Base-by-base conservation (phyloP, 768 basidiomycete genomes). In the Neoboletus magnificus region DNA sequence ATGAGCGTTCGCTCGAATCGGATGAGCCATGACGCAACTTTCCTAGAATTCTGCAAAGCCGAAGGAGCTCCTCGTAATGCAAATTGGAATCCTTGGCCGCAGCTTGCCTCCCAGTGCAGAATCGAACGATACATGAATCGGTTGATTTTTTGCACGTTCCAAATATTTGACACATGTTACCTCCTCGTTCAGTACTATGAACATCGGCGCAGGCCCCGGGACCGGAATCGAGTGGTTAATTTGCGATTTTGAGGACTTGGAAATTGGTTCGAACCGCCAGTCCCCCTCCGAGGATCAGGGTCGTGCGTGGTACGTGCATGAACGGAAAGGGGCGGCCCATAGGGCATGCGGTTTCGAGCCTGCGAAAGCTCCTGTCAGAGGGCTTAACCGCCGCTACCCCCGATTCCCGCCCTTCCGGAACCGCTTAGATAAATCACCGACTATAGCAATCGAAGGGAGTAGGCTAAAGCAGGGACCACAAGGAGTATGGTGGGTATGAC, bases 11-110 rank as follows among this genome's bases (percentile, higher is more conserved):
- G 33, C 25, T 40, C 2, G 54, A 35, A 12, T 27, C 25, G 33
- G 27, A 55, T 33, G 25, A 33, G 29, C 13, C 18, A 54, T 52
- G 63, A 55, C 48, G 54, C 47, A 52, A 37, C 25, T 29, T 42
- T 32, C 32, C 33, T 52, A 29, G 41, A 46, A 22, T 43, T 41
- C 30, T 18, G n/a, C 18, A 20, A 23, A 48, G 41, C 41, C 48
- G 27, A 1, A 35, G 23, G 33, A 13, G n/a, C 6, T n/a, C 25
- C 27, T 29, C 5, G 33, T 52, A 29, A 35, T 22, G 42, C 18
- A 2, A 54, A 40, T 54, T 55, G 41, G 7, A 22, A 23, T 29
- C 16, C 36, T 39, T 40, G 32, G 11, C 47, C 36, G 6, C 48
- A 27, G 37, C 22, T 22, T 53, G 15, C 13, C 2, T 35, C 12